These are phyloP conservation scores for Turnera subulata DNA, from an alignment of 345 rosid species.

Conservation along the genomic window DNA sequence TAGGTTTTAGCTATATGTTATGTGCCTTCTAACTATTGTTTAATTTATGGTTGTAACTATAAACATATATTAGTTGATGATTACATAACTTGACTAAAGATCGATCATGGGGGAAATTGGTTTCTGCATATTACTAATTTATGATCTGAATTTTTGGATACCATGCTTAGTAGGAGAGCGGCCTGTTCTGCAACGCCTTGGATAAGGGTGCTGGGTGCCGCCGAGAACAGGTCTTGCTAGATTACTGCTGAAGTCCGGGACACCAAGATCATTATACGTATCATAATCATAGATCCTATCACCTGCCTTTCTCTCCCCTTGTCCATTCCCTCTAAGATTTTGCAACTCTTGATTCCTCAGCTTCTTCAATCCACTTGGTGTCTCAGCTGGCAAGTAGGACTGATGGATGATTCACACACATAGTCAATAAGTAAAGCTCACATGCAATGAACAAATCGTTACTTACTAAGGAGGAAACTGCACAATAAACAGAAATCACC, in stretches of 20 bases:
- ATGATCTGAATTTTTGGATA: neutral
- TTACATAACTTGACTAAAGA: too few species aligned
- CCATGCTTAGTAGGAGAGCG: slow-evolving; percentile 27
- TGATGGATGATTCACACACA: slow-evolving; percentile 1
- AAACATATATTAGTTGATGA: too few species aligned
- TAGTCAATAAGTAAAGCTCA: too few species aligned
- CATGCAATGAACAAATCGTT: too few species aligned
- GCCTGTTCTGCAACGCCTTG: slow-evolving; percentile 58
- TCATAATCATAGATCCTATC: slow-evolving; percentile 15
- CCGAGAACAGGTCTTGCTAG: slow-evolving; percentile 30
- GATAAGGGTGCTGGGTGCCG: slow-evolving; percentile 37
- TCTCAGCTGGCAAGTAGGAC: slow-evolving; percentile 38
- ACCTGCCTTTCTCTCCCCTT: slow-evolving; percentile 29
- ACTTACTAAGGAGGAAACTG: too few species aligned
- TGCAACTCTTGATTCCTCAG: slow-evolving; percentile 29
- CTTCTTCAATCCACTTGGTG: slow-evolving; percentile 32
- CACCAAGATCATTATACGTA: too few species aligned
- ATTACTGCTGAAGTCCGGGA: neutral
- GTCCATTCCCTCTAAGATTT: slow-evolving; percentile 34
- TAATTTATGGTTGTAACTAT: too few species aligned
- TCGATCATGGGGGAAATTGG: too few species aligned
- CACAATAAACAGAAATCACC: neutral
- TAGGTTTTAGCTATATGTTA: too few species aligned
- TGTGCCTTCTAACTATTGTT: too few species aligned
- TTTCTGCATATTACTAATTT: too few species aligned